Base-by-base conservation (phyloP, 2,329 filamentous ascomycete species). In the Davidsoniella neocaledoniae region DNA sequence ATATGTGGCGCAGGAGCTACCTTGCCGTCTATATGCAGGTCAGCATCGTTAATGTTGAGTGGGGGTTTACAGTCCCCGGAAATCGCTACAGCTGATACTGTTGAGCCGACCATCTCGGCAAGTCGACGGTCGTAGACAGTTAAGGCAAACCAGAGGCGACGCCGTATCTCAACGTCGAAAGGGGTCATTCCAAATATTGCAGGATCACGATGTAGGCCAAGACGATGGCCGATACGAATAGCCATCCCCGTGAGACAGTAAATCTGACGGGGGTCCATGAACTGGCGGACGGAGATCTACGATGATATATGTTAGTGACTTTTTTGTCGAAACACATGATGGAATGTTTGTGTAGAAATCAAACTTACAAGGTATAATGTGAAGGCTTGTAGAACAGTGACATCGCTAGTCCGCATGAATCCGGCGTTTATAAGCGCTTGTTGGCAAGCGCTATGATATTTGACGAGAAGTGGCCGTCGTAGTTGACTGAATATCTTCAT, bases 111-210 rank as follows among this genome's bases (percentile, higher is more conserved):
- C 61, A 85, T 73, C 59, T 86, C 81, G 51, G 77, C 72, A 37
- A 84, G 73, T 19, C 82, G 77, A 53, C 73, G 69, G 60, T 87
- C 83, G 55, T 84, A 81, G 23, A 76, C 68, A 12, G 81, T 70
- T 14, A 87, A 67, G 29, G 77, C 75, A 81, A 81, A 86, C 81
- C 81, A 86, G 1, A 86, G 64, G 37, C 82, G 71, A 46, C 81
- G 73, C n/a, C 81, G 73, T 62, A 83, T 73, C 62, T 86, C 81
- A 3, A 76, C 72, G 57, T 86, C 80, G 49, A 78, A 83, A 29
- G 67, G 72, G 3, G 63, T 66, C 2, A 76, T 56, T 4, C 61
- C 70, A 47, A 72, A 72, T 50, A 74, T 68, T 1, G 65, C 66
- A 1, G 73, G 69, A 58, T 86, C 81, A 38, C 69, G 71, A 55